Evolutionary conservation across 1,284 basidiomycete genomes (phyloP), one percentile per base, ranked within the genome.

Genomic region (Exobasidium cylindrosporum): DNA sequence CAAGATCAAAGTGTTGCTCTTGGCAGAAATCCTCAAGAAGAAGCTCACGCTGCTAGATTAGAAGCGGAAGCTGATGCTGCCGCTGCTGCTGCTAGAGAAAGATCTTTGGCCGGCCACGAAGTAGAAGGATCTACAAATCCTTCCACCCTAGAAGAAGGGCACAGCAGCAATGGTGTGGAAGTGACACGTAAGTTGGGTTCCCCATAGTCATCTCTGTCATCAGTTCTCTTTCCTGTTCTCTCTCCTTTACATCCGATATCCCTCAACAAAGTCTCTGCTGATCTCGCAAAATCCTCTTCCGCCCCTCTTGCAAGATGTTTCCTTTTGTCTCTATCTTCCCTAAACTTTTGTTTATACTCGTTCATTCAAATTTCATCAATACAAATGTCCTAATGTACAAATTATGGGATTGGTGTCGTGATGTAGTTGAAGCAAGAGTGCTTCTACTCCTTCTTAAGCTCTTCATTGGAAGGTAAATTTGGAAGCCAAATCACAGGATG

Each of bases 401-500:
- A 50, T 24, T 50, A 6, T 50, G n/a, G n/a, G 26, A 24, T 50
- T 28, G 26, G 26, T 4, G 3, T 50, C 14, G 2, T 24, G 47
- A 4, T 5, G 47, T 6, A 13, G 26, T 24, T 28, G 14, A 28
- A 50, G 26, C n/a, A 14, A 50, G 21, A 50, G 26, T 23, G 26
- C 26, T 6, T 50, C 47, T 50, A 50, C 47, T 50, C 14, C 13
- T 24, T 28, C 47, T 50, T 50, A 21, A 24, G 3, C 14, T 50
- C 47, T 24, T 32, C 53, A 23, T 13, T 30, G 26, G 24, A 31
- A 4, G 58, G 58, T 23, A n/a, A 26, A 30, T 60, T 60, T 4
- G 58, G 58, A 23, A 60, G 47, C 58, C 58, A 60, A 14, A 54
- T 31, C 17, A 50, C 49, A 11, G 45, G 47, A 32, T 60, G 26